A percentile compares a stretch with the other conserved stretches of the same genome.
Conservation (phyloP, 495 filamentous ascomycete species). For the Hypoxylon subgilvum region DNA sequence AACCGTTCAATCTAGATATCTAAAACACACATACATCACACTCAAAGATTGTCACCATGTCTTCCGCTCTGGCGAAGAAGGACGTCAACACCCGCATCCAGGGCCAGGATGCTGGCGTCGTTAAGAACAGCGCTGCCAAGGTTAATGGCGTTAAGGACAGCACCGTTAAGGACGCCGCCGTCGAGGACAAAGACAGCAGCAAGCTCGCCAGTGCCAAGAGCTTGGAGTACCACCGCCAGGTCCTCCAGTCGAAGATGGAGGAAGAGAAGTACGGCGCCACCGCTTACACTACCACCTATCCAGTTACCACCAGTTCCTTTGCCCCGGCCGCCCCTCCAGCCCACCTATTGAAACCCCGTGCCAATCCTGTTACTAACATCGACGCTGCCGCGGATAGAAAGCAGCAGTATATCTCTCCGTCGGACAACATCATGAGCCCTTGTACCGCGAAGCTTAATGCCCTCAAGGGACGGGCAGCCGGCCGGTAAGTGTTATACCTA, state of each 20-base stretch:
- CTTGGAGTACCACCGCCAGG: slow-evolving; percentile 82
- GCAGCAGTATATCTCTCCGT: slow-evolving; percentile 83
- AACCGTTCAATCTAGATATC: no score
- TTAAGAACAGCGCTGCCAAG: slow-evolving; percentile 10
- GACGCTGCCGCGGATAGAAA: slow-evolving; percentile 39
- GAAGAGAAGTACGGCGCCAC: slow-evolving; percentile 64
- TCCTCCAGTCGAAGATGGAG: slow-evolving; percentile 74
- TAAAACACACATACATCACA: not conserved
- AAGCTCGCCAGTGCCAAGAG: slow-evolving; percentile 57
- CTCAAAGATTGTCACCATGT: slow-evolving; percentile 29
- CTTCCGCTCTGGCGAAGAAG: slow-evolving; percentile 58
- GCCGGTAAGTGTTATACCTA: slow-evolving; percentile 58
- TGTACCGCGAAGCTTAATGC: slow-evolving; percentile 88
- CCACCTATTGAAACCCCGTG: no score
- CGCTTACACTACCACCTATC: slow-evolving; percentile 7
- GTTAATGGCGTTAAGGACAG: not conserved
- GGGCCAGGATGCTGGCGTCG: slow-evolving; percentile 29
- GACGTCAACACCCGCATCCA: slow-evolving; percentile 62
- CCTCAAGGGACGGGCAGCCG: slow-evolving; percentile 80
- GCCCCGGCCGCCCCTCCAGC: slow-evolving; percentile 8
- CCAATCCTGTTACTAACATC: slow-evolving; percentile 27
- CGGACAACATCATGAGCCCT: slow-evolving; percentile 89
- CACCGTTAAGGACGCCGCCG: not conserved
- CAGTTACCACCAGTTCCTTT: not conserved
- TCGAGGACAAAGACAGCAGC: slow-evolving; percentile 24